These are phyloP conservation scores for Penicillium sp. DNA, from an alignment of 2,329 filamentous ascomycete genomes.

Conservation along the genomic window DNA sequence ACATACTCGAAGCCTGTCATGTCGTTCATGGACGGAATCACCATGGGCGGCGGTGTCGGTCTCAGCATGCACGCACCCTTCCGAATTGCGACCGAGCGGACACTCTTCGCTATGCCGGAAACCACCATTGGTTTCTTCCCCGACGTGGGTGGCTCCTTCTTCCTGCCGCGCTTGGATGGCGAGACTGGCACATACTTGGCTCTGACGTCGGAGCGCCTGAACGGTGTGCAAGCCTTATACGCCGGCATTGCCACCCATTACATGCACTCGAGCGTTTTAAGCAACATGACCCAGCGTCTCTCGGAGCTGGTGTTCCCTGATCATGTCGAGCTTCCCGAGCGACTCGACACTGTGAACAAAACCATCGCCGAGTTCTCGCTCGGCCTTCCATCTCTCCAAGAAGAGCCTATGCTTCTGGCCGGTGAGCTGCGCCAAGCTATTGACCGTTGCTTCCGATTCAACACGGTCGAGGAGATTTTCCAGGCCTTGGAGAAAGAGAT, in stretches of 20 bases:
- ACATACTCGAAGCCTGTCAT: conserved; percentile 91
- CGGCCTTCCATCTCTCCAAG: conserved; percentile 59
- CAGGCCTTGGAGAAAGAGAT: conserved; percentile 54
- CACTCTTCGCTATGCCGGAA: conserved; percentile 96
- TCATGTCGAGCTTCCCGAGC: conserved; percentile 56
- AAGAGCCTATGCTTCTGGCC: conserved; percentile 60
- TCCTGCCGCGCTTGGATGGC: conserved; percentile 84
- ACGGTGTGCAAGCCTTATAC: conserved; percentile 81
- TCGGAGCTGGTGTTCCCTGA: conserved; percentile 87
- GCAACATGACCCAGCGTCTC: conserved; percentile 73
- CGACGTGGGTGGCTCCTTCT: conserved; percentile 94
- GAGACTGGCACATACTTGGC: conserved; percentile 85
- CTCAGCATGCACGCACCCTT: conserved; percentile 92
- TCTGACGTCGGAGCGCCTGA: conserved; percentile 77
- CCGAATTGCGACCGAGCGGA: conserved; percentile 91
- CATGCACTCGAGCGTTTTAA: conserved; percentile 80
- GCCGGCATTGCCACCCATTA: conserved; percentile 93
- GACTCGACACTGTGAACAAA: conserved; percentile 68
- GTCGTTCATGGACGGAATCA: conserved; percentile 94
- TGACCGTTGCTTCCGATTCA: conserved; percentile 71
- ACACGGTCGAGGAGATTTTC: conserved; percentile 65
- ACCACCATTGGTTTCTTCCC: conserved; percentile 98
- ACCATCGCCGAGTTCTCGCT: conserved; percentile 91
- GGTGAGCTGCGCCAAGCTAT: conserved; percentile 72
- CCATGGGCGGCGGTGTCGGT: conserved; percentile 96